Base-by-base conservation (phyloP, 2,329 filamentous ascomycete species). In the Paraphoma sp. region DNA sequence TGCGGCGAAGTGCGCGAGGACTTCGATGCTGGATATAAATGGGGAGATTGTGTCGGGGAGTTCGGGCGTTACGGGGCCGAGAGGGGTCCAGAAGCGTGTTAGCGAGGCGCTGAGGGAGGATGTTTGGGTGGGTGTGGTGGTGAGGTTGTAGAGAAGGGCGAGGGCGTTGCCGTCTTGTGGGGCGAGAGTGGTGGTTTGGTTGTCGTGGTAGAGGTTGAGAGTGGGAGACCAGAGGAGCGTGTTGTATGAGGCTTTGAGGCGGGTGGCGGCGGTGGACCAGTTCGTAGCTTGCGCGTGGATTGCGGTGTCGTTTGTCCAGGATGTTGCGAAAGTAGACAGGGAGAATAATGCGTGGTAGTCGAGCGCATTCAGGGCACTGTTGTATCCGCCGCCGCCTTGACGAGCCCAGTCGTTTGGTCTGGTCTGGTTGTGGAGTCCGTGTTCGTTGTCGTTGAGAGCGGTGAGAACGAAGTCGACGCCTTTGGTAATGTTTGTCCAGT, bases 1-100 rank as follows among this genome's bases (percentile, higher is more conserved):
- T 0, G 65, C 67, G 1, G 64, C 45, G 17, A 71, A 66, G 56
- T 78, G 76, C 4, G 69, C 72, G 48, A 75, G 64, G 38, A 78
- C 62, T 54, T 78, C 78, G 60, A 70, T 70, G 46, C 49, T 66
- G 42, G 68, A 67, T 11, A 76, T 67, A 53, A 78, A 78, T 3
- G 76, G 75, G 2, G 72, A 75, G 49, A 79, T 73, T n/a, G 70
- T 74, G 44, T 76, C 73, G 0, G 73, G 69, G 4, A 75, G 61
- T 55, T 78, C 76, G 0, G 70, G 72, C 6, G 70, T 65, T 11
- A 71, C 56, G 14, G 72, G 69, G 3, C 72, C 72, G 49, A 74
- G 63, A 12, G 59, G 56, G 18, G 67, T 71, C 70, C 70, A 73
- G 54, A 66, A 70, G 7, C 55, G 30, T 1, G 56, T 60, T 0